Evolutionary conservation across 345 rosid species (phyloP).

Genomic region (Gossypium bickii): DNA sequence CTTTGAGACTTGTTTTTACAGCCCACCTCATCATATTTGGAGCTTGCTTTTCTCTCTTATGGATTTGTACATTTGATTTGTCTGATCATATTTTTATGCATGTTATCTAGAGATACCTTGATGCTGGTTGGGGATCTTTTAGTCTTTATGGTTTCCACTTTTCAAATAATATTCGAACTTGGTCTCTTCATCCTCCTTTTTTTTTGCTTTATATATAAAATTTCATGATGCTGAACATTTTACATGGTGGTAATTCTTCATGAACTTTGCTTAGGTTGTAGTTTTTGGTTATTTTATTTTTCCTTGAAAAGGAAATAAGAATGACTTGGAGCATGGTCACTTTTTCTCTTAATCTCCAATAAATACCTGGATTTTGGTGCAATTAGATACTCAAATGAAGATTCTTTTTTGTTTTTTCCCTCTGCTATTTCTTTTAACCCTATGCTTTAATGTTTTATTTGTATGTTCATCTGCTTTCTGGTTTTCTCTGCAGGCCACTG

Average conservation of each 20-base stretch:
- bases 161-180: neutral
- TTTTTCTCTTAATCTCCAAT: neutral
- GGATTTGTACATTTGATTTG: neutral
- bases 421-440: slow-evolving; percentile 1
- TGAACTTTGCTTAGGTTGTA: slow-evolving; percentile 1
- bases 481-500: slow-evolving; percentile 51
- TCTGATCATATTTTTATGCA: neutral
- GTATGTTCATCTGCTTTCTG: slow-evolving; percentile 2
- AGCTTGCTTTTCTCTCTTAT: slow-evolving; percentile 2
- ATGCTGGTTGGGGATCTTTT: neutral
- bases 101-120: neutral
- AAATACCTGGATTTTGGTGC: neutral
- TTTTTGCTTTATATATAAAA: neutral
- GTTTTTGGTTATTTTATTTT: neutral
- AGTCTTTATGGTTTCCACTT: neutral
- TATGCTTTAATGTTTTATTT: slow-evolving; percentile 4
- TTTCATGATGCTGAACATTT: neutral
- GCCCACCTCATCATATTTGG: neutral
- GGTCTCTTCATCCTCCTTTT: neutral
- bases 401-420: neutral
- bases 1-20: neutral
- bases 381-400: neutral
- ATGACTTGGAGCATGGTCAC: neutral
- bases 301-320: neutral
- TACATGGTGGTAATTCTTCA: neutral